Base-by-base conservation (phyloP, 495 filamentous ascomycete genomes). In the Glutinoglossum americanum region DNA sequence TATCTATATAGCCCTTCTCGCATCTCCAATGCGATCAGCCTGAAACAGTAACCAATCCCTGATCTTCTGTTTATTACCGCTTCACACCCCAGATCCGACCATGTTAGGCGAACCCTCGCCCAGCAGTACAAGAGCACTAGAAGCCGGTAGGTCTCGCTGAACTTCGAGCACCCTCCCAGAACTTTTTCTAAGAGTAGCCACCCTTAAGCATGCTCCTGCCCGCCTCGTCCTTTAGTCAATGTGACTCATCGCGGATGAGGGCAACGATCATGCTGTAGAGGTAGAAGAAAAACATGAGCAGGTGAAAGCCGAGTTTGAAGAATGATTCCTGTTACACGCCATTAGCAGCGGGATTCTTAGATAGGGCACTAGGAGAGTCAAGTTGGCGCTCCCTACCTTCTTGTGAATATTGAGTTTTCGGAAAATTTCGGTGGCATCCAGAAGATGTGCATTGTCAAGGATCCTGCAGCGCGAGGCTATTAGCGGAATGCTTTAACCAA, bases 281-380 rank as follows among this genome's bases (percentile, higher is more conserved):
- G 73, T 99, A 99, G 80, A 96, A 99, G 79, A 99, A 99, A 79
- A 99, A 99, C 85, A 99, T 93, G 73, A 97, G 68, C 41, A 99
- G 81, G 70, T 97, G 92, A 80, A 99, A 97, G 59, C 90, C 93
- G 39, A 99, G 86, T 72, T 99, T 99, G 73, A 93, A 83, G 72
- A 99, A 97, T 6, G 89, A 96, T 81, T 99, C 93, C 90, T 96
- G 63, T 54, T n/a, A 62, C 63, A 54, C 44, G 49, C 9, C 33
- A 27, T 53, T 19, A 57, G 28, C 57, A 54, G 26, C 55, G 60
- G 56, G 13, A 13, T 57, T 45, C 51, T n/a, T n/a, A n/a, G n/a
- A n/a, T 51, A 60, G 58, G 60, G 32, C 4, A 15, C 11, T 37
- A 45, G 30, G 26, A 27, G 56, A 53, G 28, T 15, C 47, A 51